Base-by-base conservation (phyloP, 129 eudicot genomes). In the Ambrosia trifida region DNA sequence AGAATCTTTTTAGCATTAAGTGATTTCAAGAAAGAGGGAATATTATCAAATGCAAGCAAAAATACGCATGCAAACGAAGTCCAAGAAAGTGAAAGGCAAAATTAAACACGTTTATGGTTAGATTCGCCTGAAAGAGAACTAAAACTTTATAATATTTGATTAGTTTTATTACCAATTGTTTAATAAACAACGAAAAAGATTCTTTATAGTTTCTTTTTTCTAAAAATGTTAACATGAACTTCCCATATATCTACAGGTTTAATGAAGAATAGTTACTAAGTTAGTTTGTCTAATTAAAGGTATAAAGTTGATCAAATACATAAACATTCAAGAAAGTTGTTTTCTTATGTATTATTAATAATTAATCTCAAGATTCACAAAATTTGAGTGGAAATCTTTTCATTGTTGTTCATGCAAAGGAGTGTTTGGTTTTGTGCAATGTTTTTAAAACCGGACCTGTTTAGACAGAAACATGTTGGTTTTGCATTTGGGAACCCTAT, bases 21-120 rank as follows among this genome's bases (percentile, higher is more conserved):
- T 56, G 44, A 41, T 60, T 59, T 70, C 49, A 65, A 74, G 81
- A 70, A 35, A 58, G 60, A 31, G 47, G 47, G 47, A 24, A 36
- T 44, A 32, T 20, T 51, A 76, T 62, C 33, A 53, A 61, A 44
- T 35, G 52, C 53, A 66, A 56, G 60, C 35, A 82, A 73, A 36
- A 64, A 72, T 58, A 46, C 84, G 89, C 89, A 84, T 87, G 89
- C 87, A 66, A 79, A 54, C 85, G 74, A 45, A 82, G 68, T 82
- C 72, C 89, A 82, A 76, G 74, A 81, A 84, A 84, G 81, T 61
- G 30, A 57, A 60, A 76, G 73, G 53, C 64, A 45, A 58, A 46
- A 13, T 18, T 50, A n/a, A 18, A 36, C 70, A 46, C 43, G 19
- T 59, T 17, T 72, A 5, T 59, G 31, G 64, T 51, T 68, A 32